Conservation (phyloP, 495 filamentous ascomycete species). For the Penicillium angulare region DNA sequence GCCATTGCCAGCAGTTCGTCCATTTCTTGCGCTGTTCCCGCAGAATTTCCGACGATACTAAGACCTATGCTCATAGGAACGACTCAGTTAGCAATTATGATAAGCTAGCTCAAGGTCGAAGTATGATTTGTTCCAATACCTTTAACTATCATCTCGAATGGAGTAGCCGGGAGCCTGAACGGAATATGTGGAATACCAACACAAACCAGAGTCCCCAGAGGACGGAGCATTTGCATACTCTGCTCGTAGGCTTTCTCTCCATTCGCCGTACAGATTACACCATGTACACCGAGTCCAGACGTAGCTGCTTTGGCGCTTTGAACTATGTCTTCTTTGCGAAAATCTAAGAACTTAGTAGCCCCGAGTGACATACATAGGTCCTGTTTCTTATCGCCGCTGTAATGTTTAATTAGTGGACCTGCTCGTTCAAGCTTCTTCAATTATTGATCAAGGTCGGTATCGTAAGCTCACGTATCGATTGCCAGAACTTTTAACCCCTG, state of each 20-base stretch:
- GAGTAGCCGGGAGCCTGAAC: slow-evolving; percentile 37
- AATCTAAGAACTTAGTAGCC: slow-evolving; percentile 40
- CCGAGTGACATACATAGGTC: slow-evolving; percentile 41
- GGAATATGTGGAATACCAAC: slow-evolving; percentile 41
- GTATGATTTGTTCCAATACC: slow-evolving; percentile 12
- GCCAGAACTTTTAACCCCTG: slow-evolving; percentile 43
- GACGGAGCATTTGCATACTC: slow-evolving; percentile 39
- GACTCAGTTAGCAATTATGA: not conserved
- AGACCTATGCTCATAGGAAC: slow-evolving; percentile 24
- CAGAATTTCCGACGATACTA: slow-evolving; percentile 42
- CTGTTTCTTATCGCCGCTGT: slow-evolving; percentile 39
- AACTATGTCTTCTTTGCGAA: slow-evolving; percentile 37
- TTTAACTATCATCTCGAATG: slow-evolving; percentile 46
- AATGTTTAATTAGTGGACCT: too few relatives aligned
- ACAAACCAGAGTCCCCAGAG: slow-evolving; percentile 42
- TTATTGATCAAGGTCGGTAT: too few relatives aligned
- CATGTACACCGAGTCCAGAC: slow-evolving; percentile 39
- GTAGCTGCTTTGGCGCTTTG: slow-evolving; percentile 31
- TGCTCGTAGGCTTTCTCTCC: slow-evolving; percentile 39
- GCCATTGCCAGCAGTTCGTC: slow-evolving; percentile 41
- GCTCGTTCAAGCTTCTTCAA: too few relatives aligned
- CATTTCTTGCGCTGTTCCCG: slow-evolving; percentile 40
- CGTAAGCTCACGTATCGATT: slow-evolving; percentile 43
- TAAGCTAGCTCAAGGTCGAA: not conserved
- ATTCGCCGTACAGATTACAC: slow-evolving; percentile 45